phyloP scores from a whole-genome alignment of 1,284 basidiomycete species.

The Microbotryum violaceum region DNA sequence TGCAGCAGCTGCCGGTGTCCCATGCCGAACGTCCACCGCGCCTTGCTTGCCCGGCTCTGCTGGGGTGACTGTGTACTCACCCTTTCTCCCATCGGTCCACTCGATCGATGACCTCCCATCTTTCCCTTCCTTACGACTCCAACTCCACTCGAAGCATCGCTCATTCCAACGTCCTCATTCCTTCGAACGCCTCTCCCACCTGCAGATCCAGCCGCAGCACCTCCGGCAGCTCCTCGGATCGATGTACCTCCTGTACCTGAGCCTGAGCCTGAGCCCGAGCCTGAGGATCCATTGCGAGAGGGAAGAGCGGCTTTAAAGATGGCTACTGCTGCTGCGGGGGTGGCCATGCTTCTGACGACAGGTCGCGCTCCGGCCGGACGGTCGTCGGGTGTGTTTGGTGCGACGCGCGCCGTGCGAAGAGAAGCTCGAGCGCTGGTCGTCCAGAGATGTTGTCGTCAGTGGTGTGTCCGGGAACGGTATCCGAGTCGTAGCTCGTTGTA shows the following conservation, averaged over 20 bases:
- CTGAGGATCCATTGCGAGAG: not conserved
- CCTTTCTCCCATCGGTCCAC: conserved; percentile 29
- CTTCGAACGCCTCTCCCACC: conserved; percentile 3
- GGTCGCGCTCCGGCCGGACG: no score
- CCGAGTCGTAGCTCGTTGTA: no score
- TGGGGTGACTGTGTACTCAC: conserved; percentile 3
- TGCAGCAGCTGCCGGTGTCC: not conserved
- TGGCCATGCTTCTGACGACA: not conserved
- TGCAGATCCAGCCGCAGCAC: not conserved
- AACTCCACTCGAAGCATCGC: conserved; percentile 9
- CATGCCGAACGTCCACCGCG: not conserved
- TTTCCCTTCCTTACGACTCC: conserved; percentile 5
- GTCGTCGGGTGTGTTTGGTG: no score
- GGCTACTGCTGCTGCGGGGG: not conserved
- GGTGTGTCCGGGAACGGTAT: no score
- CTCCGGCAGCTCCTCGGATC: not conserved
- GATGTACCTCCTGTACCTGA: not conserved
- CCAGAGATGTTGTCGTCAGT: no score
- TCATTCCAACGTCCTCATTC: conserved; percentile 30
- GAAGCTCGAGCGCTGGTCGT: no score
- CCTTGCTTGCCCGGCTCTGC: no score
- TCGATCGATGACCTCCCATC: conserved; percentile 11
- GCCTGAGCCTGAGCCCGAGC: not conserved
- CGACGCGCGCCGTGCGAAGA: no score
- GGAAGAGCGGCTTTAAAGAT: conserved; percentile 7